Evolutionary conservation across 345 rosid genomes (phyloP).

Genomic region (Gossypium arboreum): DNA sequence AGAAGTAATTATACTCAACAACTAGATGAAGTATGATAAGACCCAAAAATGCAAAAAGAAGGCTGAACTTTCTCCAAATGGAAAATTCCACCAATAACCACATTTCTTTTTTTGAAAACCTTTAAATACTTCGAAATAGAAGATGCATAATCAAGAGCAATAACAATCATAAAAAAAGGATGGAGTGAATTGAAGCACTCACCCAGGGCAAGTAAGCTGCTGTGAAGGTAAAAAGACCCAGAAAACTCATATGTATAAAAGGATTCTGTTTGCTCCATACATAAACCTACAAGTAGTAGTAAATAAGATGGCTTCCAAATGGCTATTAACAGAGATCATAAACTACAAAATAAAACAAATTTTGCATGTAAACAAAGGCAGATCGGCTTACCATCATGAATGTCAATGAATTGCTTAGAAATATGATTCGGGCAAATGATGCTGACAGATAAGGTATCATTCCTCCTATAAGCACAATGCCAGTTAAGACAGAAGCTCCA

Average conservation of each 20-base stretch:
- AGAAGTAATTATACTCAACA: background rate
- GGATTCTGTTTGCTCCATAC: slow-evolving; percentile 99
- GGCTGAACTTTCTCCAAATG: background rate
- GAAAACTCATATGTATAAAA: slow-evolving; percentile 95
- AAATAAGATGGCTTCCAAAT: slow-evolving; percentile 2
- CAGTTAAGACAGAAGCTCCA: slow-evolving; percentile 86
- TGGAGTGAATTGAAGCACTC: slow-evolving; percentile 27
- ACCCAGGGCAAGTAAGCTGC: slow-evolving; percentile 98
- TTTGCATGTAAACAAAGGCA: background rate
- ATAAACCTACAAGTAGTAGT: slow-evolving; percentile 53
- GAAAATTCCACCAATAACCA: background rate
- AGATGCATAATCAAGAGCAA: background rate
- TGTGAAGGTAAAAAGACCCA: slow-evolving; percentile 92
- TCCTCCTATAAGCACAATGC: slow-evolving; percentile 86
- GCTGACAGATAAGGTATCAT: slow-evolving; percentile 90
- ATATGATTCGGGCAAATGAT: slow-evolving; percentile 84
- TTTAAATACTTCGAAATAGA: background rate
- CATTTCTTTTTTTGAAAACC: background rate
- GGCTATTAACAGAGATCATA: background rate
- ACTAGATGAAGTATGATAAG: background rate
- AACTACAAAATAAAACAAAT: slow-evolving; percentile 2
- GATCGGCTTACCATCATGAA: slow-evolving; percentile 84
- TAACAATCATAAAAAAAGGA: background rate
- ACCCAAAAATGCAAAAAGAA: background rate
- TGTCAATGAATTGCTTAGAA: slow-evolving; percentile 97